phyloP scores from a whole-genome alignment of 2,329 filamentous ascomycete genomes.

The Grosmannia serpens region DNA sequence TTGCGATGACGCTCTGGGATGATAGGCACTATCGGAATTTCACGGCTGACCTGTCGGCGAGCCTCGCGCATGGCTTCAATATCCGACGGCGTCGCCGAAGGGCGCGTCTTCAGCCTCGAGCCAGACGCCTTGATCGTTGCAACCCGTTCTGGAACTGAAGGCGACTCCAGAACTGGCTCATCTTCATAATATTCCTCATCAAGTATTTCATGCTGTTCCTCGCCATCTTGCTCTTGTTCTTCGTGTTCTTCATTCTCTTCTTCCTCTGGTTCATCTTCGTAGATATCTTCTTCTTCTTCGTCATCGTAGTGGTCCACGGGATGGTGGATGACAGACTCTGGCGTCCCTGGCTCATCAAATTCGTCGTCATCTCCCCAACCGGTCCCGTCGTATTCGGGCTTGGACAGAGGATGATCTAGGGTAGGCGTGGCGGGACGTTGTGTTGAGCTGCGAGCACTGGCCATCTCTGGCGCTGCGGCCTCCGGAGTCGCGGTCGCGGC shows the following conservation, averaged over 20 bases:
- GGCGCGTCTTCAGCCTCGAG: conserved; percentile 76
- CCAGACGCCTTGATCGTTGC: conserved; percentile 85
- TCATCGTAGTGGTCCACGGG: conserved; percentile 34
- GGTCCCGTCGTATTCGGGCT: conserved; percentile 52
- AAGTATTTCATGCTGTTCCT: neutral
- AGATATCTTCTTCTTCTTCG: conserved; percentile 1
- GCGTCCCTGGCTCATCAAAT: conserved; percentile 57
- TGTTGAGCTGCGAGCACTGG: conserved; percentile 23
- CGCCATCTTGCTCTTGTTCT: conserved; percentile 1
- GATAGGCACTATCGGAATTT: conserved; percentile 47
- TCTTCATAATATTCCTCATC: neutral
- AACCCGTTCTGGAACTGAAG: conserved; percentile 64
- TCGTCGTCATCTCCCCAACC: conserved; percentile 48
- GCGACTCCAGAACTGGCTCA: conserved; percentile 31
- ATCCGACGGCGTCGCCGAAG: conserved; percentile 80
- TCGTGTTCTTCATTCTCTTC: conserved; percentile 25
- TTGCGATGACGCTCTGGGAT: conserved; percentile 51
- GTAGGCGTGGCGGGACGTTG: conserved; percentile 38
- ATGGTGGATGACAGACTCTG: conserved; percentile 83
- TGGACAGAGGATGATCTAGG: conserved; percentile 38
- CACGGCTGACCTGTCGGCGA: conserved; percentile 72
- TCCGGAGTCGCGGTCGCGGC: conserved; percentile 24
- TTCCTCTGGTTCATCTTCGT: conserved; percentile 3
- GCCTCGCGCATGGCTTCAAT: conserved; percentile 74
- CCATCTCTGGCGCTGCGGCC: conserved; percentile 21